phyloP scores from a whole-genome alignment of 2,329 filamentous ascomycete species.

The Penicillium sp. region DNA sequence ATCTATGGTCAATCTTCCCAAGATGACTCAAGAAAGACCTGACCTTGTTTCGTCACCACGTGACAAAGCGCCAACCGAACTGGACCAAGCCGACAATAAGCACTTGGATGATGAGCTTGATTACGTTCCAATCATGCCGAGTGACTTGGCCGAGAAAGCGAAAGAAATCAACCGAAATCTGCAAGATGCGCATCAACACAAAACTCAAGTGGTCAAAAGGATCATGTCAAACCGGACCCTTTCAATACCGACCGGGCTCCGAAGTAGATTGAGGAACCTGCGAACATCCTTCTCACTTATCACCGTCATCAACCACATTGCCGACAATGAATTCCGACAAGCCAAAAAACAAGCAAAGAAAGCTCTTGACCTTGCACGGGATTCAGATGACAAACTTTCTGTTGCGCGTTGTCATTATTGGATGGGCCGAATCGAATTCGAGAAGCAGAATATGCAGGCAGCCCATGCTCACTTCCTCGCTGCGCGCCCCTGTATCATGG shows the following conservation, averaged over 20 bases:
- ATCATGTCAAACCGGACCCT: background rate
- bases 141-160: background rate
- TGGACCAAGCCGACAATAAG: background rate
- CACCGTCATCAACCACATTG: slow-evolving; percentile 14
- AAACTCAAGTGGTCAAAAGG: background rate
- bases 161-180: background rate
- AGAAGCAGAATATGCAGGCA: slow-evolving; percentile 19
- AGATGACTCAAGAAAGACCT: background rate
- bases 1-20: background rate
- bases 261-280: background rate
- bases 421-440: slow-evolving; percentile 35
- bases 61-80: background rate
- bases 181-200: background rate
- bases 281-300: slow-evolving; percentile 3
- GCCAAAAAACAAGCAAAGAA: slow-evolving; percentile 17
- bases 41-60: too few relatives aligned
- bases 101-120: background rate
- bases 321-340: background rate
- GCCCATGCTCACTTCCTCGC: slow-evolving; percentile 29
- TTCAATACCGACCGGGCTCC: slow-evolving; percentile 1
- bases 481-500: slow-evolving; percentile 27
- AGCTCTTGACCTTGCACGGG: slow-evolving; percentile 20
- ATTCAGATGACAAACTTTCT: slow-evolving; percentile 5
- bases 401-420: slow-evolving; percentile 36
- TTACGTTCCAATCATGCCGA: background rate